Conservation (phyloP, 2,329 filamentous ascomycete genomes). For the Cladophialophora carrionii region DNA sequence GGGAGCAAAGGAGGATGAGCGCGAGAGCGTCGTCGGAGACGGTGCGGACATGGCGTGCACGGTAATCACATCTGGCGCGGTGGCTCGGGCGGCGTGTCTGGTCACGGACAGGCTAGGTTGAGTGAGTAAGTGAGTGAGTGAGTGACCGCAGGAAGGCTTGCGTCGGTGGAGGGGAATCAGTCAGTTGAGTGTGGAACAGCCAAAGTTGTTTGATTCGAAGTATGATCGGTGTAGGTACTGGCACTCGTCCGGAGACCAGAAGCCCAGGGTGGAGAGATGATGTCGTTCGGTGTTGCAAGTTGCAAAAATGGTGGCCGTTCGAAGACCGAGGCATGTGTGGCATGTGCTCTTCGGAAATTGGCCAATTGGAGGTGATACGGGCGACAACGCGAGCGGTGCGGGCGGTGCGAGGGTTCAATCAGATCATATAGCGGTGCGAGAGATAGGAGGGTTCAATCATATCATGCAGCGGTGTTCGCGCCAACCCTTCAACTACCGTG, state of each 20-base stretch:
- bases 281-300: neutral
- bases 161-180: neutral
- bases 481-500: too few species aligned
- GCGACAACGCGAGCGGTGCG: neutral
- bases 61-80: too few species aligned
- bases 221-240: too few species aligned
- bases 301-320: too few species aligned
- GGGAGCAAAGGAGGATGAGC: slow-evolving; percentile 37
- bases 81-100: too few species aligned
- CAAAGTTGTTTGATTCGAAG: slow-evolving; percentile 1
- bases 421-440: too few species aligned
- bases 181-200: neutral
- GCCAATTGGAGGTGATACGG: slow-evolving; percentile 1
- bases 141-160: neutral
- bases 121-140: too few species aligned
- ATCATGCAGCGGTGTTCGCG: too few species aligned
- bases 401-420: too few species aligned
- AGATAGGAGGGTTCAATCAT: too few species aligned
- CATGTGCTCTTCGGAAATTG: slow-evolving; percentile 8
- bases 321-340: slow-evolving; percentile 22
- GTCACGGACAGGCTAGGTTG: too few species aligned
- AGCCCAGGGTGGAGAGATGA: neutral
- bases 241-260: neutral
- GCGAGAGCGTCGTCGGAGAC: slow-evolving; percentile 32
- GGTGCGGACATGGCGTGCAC: slow-evolving; percentile 3